phyloP scores from a whole-genome alignment of 371 early-diverging fungal genomes.

The Mortierella sp. region DNA sequence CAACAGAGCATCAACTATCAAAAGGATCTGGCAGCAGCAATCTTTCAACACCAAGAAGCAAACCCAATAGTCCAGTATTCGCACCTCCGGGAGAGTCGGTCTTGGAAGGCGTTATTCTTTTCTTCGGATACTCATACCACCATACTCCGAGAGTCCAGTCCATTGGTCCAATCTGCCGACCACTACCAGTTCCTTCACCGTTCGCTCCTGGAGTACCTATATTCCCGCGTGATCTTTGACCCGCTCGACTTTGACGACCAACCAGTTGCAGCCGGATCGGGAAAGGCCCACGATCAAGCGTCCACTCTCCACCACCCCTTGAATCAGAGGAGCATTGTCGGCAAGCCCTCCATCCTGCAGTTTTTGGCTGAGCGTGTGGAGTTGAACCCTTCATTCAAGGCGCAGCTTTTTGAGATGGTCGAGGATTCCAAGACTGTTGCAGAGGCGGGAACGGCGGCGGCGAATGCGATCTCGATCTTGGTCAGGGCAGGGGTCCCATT shows the following conservation, averaged over 20 bases:
- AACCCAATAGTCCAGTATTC: not conserved
- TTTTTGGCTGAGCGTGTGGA: not conserved
- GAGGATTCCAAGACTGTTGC: not conserved
- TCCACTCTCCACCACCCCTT: not conserved
- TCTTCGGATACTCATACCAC: too few species aligned
- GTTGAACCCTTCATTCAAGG: not conserved
- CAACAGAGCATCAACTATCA: not conserved
- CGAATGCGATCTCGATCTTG: not conserved
- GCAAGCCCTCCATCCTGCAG: not conserved
- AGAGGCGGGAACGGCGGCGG: not conserved
- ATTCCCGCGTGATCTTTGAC: not conserved
- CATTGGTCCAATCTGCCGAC: not conserved
- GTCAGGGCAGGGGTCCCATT: not conserved
- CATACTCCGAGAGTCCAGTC: slow-evolving; percentile 2
- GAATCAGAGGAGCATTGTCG: not conserved
- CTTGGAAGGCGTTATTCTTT: slow-evolving; percentile 10
- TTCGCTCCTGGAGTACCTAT: slow-evolving; percentile 9
- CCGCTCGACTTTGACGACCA: not conserved
- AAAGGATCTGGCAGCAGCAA: not conserved
- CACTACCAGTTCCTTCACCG: slow-evolving; percentile 7
- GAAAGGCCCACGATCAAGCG: too few species aligned
- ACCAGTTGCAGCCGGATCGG: not conserved
- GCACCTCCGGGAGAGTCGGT: not conserved
- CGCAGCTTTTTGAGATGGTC: not conserved
- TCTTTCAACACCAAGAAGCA: slow-evolving; percentile 2